Evolutionary conservation across 306 rosid species (phyloP).

Genomic region (Gillenia trifoliata): DNA sequence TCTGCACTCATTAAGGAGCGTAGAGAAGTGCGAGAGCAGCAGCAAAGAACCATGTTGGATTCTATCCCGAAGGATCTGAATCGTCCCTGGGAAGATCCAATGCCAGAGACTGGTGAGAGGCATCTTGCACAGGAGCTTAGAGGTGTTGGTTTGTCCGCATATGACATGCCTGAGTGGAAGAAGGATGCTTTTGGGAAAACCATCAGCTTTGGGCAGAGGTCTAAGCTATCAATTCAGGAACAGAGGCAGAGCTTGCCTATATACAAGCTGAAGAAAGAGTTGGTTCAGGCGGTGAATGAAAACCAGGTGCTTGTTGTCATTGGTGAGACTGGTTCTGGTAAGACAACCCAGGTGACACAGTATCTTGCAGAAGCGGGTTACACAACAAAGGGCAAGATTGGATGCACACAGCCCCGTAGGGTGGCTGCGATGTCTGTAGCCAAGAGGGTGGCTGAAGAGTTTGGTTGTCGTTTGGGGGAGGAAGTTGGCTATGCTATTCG

Average conservation of each 20-base stretch:
- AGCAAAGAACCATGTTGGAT: constrained; percentile 1
- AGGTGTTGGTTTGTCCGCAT: background rate
- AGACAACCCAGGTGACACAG: background rate
- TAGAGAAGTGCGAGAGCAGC: constrained; percentile 1
- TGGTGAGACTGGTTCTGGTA: constrained; percentile 1
- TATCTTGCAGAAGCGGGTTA: background rate
- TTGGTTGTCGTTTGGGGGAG: constrained; percentile 1
- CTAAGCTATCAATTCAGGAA: constrained; percentile 27
- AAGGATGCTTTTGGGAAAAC: constrained; percentile 5
- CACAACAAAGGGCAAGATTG: background rate
- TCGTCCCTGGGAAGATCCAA: constrained; percentile 5
- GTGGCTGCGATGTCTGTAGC: background rate
- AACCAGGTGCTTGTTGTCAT: background rate
- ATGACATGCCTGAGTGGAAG: constrained; percentile 3
- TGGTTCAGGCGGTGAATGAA: background rate
- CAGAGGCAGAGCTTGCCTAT: constrained; percentile 4
- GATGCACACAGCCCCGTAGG: background rate
- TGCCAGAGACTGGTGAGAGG: constrained; percentile 1
- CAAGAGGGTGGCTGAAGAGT: background rate
- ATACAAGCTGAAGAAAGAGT: background rate
- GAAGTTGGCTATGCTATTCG: background rate
- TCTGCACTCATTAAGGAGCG: background rate
- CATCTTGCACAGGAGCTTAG: background rate
- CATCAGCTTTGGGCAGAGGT: constrained; percentile 59
- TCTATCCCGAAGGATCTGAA: background rate